Base-by-base conservation (phyloP, 805 yeast species). In the Wickerhamomyces bisporus region DNA sequence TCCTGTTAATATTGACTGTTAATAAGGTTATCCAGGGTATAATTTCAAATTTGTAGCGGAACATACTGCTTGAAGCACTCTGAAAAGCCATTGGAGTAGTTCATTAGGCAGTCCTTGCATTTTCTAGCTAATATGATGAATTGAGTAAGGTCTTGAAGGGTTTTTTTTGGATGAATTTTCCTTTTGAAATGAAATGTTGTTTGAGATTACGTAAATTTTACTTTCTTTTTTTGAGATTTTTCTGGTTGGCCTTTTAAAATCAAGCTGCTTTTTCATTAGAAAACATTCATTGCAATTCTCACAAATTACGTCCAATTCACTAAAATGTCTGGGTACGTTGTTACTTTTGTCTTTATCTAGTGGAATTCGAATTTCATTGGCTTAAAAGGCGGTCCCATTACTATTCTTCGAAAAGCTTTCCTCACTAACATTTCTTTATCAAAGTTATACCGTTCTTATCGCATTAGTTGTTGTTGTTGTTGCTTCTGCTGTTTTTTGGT, bases 401-500 rank as follows among this genome's bases (percentile, higher is more conserved):
- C 5, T 11, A 32, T 15, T 23, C 11, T 26, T 18, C 36, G 26
- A 26, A 34, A 30, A 17, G n/a, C 7, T 26, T 18, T 33, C 28
- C 6, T 26, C n/a, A 12, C 19, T 11, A 7, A 7, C 9, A n/a
- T n/a, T n/a, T n/a, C n/a, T n/a, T n/a, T n/a, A n/a, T n/a, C n/a
- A n/a, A n/a, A 18, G 47, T 30, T 42, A 36, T 38, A 75, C 84
- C 36, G 91, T 86, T 47, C 66, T 85, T 41, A 64, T 75, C 41
- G 82, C 77, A 23, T 68, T 87, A 44, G 53, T 80, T 19, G 65
- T 76, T 40, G 81, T 81, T 11, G 74, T 70, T 20, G 71, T 70
- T 18, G 62, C 75, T 30, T 77, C 87, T 12, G 70, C 75, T n/a
- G 67, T 72, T 31, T 80, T 88, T 42, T 89, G 97, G 97, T 65